Conservation (phyloP, 305 asterid genomes). For the Fraxinus dipetala region DNA sequence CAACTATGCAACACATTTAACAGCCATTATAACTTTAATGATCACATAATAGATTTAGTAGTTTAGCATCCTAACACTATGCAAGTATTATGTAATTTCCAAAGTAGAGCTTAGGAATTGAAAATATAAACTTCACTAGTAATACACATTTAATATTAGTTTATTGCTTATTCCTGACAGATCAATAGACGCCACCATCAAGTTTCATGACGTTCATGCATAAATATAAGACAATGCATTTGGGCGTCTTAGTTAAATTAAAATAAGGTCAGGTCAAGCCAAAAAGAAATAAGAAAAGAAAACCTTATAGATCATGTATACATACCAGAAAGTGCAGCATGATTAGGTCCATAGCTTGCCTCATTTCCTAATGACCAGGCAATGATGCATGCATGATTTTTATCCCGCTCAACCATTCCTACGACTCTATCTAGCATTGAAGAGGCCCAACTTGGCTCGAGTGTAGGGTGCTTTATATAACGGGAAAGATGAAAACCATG, state of each 20-base stretch:
- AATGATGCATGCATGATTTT: conserved; percentile 89
- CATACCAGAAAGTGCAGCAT: conserved; percentile 88
- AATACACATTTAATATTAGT: conserved; percentile 15
- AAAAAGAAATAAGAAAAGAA: conserved; percentile 13
- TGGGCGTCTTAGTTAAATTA: conserved; percentile 2
- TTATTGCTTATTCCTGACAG: background rate
- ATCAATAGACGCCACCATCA: background rate
- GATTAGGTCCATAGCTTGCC: conserved; percentile 93
- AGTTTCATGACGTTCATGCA: conserved; percentile 3
- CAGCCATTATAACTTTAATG: background rate
- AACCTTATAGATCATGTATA: background rate
- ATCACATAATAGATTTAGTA: background rate
- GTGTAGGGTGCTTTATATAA: conserved; percentile 72
- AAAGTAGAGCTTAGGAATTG: conserved; percentile 15
- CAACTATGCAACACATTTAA: background rate
- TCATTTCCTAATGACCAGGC: conserved; percentile 98
- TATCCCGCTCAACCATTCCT: conserved; percentile 98
- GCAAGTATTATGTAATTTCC: background rate
- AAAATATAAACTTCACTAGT: background rate
- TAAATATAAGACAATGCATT: conserved; percentile 2
- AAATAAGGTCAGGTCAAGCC: background rate
- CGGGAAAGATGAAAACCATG: conserved; percentile 83
- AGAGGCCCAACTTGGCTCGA: conserved; percentile 76
- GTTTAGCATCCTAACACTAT: background rate
- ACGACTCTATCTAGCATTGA: conserved; percentile 91